Percentiles rank a stretch among this genome's conserved stretches.
phyloP scores from a whole-genome alignment of 768 basidiomycete species.

The Tricholomella constricta region DNA sequence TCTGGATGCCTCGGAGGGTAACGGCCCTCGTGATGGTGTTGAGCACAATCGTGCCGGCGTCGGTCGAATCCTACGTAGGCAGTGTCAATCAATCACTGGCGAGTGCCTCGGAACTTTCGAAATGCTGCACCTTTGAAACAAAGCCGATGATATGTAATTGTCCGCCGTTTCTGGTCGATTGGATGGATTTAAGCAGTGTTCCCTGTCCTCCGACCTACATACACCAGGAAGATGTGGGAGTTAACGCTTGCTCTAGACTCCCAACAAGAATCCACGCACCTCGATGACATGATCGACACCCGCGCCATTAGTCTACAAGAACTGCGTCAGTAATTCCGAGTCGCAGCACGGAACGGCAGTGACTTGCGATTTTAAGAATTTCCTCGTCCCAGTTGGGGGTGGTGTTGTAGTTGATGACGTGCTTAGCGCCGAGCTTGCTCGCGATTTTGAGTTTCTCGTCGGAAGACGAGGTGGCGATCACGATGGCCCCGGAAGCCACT shows the following conservation, averaged over 20 bases:
- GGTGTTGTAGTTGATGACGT: conserved; percentile 64
- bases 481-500: conserved; percentile 60
- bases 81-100: background rate
- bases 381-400: conserved; percentile 61
- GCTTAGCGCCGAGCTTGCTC: conserved; percentile 50
- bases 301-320: conserved; percentile 35
- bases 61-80: conserved; percentile 28
- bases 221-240: conserved; percentile 21
- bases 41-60: conserved; percentile 21
- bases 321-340: conserved; percentile 7
- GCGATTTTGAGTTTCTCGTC: conserved; percentile 61
- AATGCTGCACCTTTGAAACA: conserved; percentile 39
- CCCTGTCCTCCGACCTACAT: conserved; percentile 57
- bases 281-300: conserved; percentile 44
- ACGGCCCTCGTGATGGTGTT: conserved; percentile 40
- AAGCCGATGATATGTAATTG: conserved; percentile 52
- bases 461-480: conserved; percentile 69
- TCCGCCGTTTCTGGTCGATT: conserved; percentile 42
- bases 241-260: background rate
- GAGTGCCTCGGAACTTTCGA: too few relatives aligned
- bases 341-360: background rate
- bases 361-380: conserved; percentile 41
- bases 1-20: conserved; percentile 50
- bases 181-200: conserved; percentile 48
- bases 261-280: conserved; percentile 16